Conservation (phyloP, 1,139 yeast species). For the Chernovozyma sophiae-reginae region DNA sequence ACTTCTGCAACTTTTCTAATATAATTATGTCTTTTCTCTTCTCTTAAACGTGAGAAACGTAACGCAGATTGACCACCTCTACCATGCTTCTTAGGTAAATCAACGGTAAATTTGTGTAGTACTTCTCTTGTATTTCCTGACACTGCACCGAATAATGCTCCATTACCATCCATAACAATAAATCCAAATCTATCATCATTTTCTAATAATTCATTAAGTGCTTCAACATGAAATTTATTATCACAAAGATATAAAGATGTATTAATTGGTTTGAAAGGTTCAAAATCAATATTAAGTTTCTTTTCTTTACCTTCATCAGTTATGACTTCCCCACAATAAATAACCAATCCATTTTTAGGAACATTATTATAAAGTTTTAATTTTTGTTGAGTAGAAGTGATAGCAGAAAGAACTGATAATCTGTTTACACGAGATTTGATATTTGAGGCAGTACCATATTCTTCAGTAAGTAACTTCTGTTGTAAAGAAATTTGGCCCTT, state of each 20-base stretch:
- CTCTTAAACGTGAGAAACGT: slow-evolving; percentile 98
- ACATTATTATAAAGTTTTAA: slow-evolving; percentile 83
- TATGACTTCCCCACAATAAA: slow-evolving; percentile 97
- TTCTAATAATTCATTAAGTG: slow-evolving; percentile 87
- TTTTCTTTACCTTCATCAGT: slow-evolving; percentile 97
- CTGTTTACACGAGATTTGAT: slow-evolving; percentile 97
- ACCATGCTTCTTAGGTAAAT: slow-evolving; percentile 98
- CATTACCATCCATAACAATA: slow-evolving; percentile 99
- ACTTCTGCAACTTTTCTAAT: slow-evolving; percentile 97
- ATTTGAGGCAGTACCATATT: slow-evolving; percentile 97
- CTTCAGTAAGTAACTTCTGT: slow-evolving; percentile 93
- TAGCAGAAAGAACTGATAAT: slow-evolving; percentile 90
- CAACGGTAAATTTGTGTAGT: slow-evolving; percentile 93
- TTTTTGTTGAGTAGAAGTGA: slow-evolving; percentile 96
- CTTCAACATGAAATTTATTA: slow-evolving; percentile 97
- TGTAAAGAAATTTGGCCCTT: slow-evolving; percentile 85
- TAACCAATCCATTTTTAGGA: slow-evolving; percentile 90
- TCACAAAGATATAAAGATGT: slow-evolving; percentile 94
- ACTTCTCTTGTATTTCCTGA: slow-evolving; percentile 97
- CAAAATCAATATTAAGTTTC: slow-evolving; percentile 90
- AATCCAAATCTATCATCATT: slow-evolving; percentile 95
- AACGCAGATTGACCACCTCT: slow-evolving; percentile 99
- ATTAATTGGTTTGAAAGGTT: slow-evolving; percentile 97
- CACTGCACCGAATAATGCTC: slow-evolving; percentile 92
- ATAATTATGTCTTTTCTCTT: slow-evolving; percentile 97